phyloP scores from a whole-genome alignment of 148 eudicot species.

The Camellia granthamiana region DNA sequence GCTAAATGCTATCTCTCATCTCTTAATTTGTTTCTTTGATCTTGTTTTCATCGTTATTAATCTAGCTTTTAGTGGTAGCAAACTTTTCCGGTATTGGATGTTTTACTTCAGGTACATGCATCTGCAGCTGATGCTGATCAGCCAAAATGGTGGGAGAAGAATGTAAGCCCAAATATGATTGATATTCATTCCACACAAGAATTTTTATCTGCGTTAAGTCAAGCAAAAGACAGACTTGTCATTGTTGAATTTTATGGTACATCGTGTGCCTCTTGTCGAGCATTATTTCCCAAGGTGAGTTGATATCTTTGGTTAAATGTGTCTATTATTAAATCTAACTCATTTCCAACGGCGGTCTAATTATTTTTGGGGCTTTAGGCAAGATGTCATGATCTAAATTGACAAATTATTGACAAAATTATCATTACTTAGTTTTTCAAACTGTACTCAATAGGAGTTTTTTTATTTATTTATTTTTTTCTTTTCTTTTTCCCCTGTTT shows the following conservation, averaged over 20 bases:
- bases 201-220: conserved; percentile 60
- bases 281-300: conserved; percentile 76
- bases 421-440: too few relatives aligned
- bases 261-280: conserved; percentile 94
- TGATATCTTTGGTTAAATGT: neutral
- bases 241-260: conserved; percentile 92
- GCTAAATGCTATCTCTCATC: neutral
- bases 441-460: too few relatives aligned
- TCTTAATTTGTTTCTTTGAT: neutral
- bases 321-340: neutral
- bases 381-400: too few relatives aligned
- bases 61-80: neutral
- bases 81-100: neutral
- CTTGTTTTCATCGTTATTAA: neutral
- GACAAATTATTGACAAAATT: too few relatives aligned
- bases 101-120: conserved; percentile 50
- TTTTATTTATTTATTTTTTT: too few relatives aligned
- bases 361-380: too few relatives aligned
- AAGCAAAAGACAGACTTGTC: conserved; percentile 71
- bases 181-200: conserved; percentile 85
- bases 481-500: too few relatives aligned
- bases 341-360: too few relatives aligned
- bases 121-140: conserved; percentile 64
- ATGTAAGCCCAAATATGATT: conserved; percentile 89
- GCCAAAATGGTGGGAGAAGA: conserved; percentile 90